phyloP scores from a whole-genome alignment of 228 moss, liverwort and hornwort genomes.

The Sphagnum fallax region DNA sequence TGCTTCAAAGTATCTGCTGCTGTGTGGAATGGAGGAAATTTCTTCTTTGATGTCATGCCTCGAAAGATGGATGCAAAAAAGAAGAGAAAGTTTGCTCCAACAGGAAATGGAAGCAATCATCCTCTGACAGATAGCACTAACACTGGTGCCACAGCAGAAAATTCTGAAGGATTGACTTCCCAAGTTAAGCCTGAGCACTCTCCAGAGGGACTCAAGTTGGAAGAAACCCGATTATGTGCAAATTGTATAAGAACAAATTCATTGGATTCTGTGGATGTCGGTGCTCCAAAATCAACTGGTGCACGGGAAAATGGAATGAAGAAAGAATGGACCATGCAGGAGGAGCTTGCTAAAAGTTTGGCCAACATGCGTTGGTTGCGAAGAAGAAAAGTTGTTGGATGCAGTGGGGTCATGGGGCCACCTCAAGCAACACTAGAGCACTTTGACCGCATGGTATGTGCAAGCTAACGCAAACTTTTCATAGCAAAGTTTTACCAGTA shows the following conservation, averaged over 20 bases:
- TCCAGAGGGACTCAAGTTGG: slow-evolving; percentile 12
- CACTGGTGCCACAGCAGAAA: slow-evolving; percentile 27
- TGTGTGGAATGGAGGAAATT: slow-evolving; percentile 95
- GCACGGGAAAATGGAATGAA: slow-evolving; percentile 16
- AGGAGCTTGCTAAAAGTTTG: not conserved
- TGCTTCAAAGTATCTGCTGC: slow-evolving; percentile 81
- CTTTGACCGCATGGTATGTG: not conserved
- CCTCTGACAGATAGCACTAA: slow-evolving; percentile 10
- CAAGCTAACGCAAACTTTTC: not conserved
- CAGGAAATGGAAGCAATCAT: slow-evolving; percentile 16
- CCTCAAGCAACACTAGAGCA: not conserved
- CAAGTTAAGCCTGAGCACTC: slow-evolving; percentile 7
- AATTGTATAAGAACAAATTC: slow-evolving; percentile 70
- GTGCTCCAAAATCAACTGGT: slow-evolving; percentile 16
- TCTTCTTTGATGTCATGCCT: slow-evolving; percentile 95
- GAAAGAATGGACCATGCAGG: not conserved
- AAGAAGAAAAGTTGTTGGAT: not conserved
- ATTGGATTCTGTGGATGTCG: slow-evolving; percentile 40
- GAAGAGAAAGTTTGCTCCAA: slow-evolving; percentile 63
- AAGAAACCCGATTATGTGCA: slow-evolving; percentile 41
- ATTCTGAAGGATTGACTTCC: slow-evolving; percentile 33
- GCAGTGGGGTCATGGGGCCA: not conserved
- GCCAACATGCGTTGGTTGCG: not conserved
- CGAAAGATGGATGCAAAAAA: slow-evolving; percentile 84
- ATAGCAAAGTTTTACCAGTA: no score